phyloP scores from a whole-genome alignment of 2,329 filamentous ascomycete species.

The Colletotrichum falcatum region DNA sequence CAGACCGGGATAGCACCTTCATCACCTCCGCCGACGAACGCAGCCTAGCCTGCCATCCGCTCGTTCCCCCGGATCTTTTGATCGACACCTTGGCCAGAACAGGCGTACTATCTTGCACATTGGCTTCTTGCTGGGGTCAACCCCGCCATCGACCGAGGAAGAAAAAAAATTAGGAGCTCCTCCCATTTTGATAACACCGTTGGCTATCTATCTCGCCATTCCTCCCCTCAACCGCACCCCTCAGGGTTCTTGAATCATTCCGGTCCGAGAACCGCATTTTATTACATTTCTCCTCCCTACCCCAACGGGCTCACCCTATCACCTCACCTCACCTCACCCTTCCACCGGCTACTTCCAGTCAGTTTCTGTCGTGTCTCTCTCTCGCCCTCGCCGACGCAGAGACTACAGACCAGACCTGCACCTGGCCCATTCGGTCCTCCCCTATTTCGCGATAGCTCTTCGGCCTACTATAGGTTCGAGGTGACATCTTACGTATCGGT shows the following conservation, averaged over 20 bases:
- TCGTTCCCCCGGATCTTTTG: slow-evolving; percentile 40
- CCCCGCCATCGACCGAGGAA: slow-evolving; percentile 29
- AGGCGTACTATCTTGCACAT: slow-evolving; percentile 19
- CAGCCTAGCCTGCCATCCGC: slow-evolving; percentile 30
- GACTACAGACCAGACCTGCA: slow-evolving; percentile 23
- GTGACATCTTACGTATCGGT: slow-evolving; percentile 32
- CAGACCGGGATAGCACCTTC: slow-evolving; percentile 21
- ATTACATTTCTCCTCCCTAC: slow-evolving; percentile 12
- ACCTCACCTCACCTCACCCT: slow-evolving; percentile 22
- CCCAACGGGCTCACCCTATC: slow-evolving; percentile 27
- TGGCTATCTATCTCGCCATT: slow-evolving; percentile 40
- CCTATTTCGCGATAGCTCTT: slow-evolving; percentile 35
- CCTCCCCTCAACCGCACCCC: slow-evolving; percentile 30
- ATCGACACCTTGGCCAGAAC: slow-evolving; percentile 33
- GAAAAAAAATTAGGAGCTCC: slow-evolving; percentile 30
- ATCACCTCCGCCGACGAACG: slow-evolving; percentile 36
- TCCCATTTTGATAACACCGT: slow-evolving; percentile 35
- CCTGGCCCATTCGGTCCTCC: slow-evolving; percentile 37
- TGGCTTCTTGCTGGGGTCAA: slow-evolving; percentile 37
- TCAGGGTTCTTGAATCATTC: slow-evolving; percentile 40
- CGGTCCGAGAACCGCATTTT: slow-evolving; percentile 30
- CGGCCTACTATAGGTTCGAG: slow-evolving; percentile 36
- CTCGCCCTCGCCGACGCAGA: slow-evolving; percentile 22
- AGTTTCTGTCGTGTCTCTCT: background rate
- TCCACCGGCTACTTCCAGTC: slow-evolving; percentile 1